Base-by-base conservation (phyloP, 75 land plant genomes). In the Azolla pinnata region DNA sequence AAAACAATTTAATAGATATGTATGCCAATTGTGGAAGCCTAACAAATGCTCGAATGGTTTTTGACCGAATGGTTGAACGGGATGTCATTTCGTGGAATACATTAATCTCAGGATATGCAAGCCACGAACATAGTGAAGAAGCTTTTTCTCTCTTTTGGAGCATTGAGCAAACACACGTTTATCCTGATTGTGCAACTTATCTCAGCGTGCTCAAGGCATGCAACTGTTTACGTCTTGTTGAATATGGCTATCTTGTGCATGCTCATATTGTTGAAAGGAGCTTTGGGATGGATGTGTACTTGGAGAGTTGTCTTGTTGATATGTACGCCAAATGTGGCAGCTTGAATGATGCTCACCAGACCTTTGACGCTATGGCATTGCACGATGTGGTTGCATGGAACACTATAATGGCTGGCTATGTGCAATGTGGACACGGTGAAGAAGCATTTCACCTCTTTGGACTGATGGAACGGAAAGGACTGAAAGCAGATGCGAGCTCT, bases 271-370 rank as follows among this genome's bases (percentile, higher is more conserved):
- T 65, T 12, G 49, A 31, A 32, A 65, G 56, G 29, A 60, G 52
- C 57, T 31, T 67, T 38, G 44, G 55, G 19, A 19, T 52, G 20
- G 65, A 73, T 30, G 33, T 62, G 0, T 21, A 54, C 7, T 24
- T 61, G 16, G 75, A 60, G 33, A 64, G 70, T 3, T 51, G 59
- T 18, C 53, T 73, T 12, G 47, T 73, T 28, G 71, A 67, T 28
- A 67, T 61, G 59, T 73, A 73, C 48, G 40, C 60, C 9, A 61
- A 60, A 53, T 73, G 75, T 32, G 64, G 70, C 7, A 60, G 75
- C 38, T 19, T 62, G 25, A 63, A 61, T 16, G 33, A 42, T 53
- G 75, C 75, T 0, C 28, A 29, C 18, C 17, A 56, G 4, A 32
- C 59, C 4, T 73, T 73, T 58, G 24, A 67, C 16, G n/a, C 1